Conservation (phyloP, 176 grass and related monocot species). For the Panicum miliaceum region DNA sequence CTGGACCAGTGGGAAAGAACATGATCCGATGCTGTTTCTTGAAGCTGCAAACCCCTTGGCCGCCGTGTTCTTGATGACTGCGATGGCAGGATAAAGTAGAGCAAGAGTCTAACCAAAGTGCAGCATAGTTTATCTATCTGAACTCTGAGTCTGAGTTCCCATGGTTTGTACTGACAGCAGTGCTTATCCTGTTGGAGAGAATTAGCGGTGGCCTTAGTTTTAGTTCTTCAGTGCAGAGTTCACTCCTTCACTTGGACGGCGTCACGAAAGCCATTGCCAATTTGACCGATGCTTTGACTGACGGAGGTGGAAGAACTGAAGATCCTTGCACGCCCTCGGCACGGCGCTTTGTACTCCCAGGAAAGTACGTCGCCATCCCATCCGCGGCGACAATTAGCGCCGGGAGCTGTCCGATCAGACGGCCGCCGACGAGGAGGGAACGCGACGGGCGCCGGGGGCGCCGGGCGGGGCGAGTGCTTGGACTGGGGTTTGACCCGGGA, state of each 20-base stretch:
- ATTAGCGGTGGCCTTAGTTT: background rate
- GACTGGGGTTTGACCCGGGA: conserved; percentile 66
- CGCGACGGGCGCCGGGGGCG: conserved; percentile 14
- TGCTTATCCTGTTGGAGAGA: too few relatives aligned
- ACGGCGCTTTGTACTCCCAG: background rate
- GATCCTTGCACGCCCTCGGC: background rate
- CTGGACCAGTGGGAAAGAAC: conserved; percentile 53
- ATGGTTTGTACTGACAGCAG: background rate
- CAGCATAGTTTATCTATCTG: background rate
- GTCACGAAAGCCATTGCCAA: background rate
- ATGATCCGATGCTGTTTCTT: conserved; percentile 47
- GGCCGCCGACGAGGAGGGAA: background rate
- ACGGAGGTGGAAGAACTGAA: too few relatives aligned
- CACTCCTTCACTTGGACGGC: background rate
- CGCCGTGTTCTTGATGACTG: conserved; percentile 33
- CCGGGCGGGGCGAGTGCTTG: too few relatives aligned
- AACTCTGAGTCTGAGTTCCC: background rate
- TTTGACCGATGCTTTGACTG: conserved; percentile 17
- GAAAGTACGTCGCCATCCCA: conserved; percentile 15
- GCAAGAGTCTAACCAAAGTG: conserved; percentile 45
- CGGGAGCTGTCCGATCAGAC: background rate
- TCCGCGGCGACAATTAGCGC: conserved; percentile 1
- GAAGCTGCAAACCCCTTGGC: background rate
- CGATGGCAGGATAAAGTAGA: conserved; percentile 36
- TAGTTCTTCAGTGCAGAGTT: background rate